These are phyloP conservation scores for Solanum corneliomulleri DNA, from an alignment of 257 asterid genomes.

Conservation along the genomic window DNA sequence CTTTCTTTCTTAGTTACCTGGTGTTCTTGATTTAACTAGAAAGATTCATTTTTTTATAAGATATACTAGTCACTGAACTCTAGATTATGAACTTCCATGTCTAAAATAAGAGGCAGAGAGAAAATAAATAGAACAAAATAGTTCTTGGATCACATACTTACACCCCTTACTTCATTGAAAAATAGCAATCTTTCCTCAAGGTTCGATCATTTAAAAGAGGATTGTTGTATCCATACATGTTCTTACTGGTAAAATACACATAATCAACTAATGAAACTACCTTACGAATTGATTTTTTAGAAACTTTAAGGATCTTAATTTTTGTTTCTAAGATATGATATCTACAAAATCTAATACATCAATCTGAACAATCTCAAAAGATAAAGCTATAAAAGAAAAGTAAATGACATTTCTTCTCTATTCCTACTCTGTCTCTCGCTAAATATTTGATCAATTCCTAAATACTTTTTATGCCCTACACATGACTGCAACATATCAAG, in stretches of 20 bases:
- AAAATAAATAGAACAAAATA: too few species aligned
- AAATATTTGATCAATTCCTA: neutral
- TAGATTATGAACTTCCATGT: neutral
- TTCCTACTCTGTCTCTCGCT: neutral
- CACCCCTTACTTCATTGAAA: neutral
- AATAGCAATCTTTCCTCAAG: neutral
- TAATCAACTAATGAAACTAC: neutral
- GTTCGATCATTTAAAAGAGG: neutral
- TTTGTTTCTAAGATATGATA: too few species aligned
- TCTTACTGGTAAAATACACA: neutral
- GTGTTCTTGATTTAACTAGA: too few species aligned
- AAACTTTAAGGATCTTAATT: too few species aligned
- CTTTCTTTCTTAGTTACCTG: neutral
- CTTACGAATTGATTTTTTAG: neutral
- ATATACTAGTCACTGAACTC: neutral
- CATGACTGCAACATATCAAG: neutral
- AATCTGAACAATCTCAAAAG: too few species aligned
- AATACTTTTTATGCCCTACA: constrained; percentile 22
- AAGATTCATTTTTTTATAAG: too few species aligned
- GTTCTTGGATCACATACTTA: neutral
- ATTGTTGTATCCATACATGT: too few species aligned
- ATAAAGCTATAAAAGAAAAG: neutral
- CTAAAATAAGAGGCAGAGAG: neutral
- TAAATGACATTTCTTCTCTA: neutral
- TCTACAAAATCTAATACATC: neutral